Evolutionary conservation across 208 protist genomes (phyloP).

Genomic region (Acanthamoeba royreba): DNA sequence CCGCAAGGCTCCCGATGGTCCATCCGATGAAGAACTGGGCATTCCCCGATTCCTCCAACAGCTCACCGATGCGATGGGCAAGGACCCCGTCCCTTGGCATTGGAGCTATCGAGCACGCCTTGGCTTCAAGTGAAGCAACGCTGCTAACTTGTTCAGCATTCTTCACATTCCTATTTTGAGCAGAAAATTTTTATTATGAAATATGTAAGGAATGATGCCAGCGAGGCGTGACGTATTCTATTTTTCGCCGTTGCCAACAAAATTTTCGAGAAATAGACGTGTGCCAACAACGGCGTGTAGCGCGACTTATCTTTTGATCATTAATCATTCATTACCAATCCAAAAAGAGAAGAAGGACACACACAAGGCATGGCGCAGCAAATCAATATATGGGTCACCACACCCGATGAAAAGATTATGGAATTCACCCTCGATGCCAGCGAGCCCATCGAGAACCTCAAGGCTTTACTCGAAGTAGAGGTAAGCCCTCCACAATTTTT

Average conservation of each 20-base stretch:
- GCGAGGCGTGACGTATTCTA: no score
- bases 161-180: no score
- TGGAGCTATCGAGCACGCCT: not conserved
- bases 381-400: not conserved
- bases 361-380: not conserved
- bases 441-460: constrained; percentile 4
- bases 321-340: not conserved
- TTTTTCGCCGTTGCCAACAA: no score
- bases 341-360: not conserved
- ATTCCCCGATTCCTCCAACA: not conserved
- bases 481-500: not conserved
- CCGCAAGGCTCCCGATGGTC: not conserved
- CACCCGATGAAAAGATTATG: constrained; percentile 25
- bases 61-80: not conserved
- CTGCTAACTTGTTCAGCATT: not conserved
- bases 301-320: no score
- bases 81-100: not conserved
- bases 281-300: no score
- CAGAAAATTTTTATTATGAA: no score
- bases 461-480: constrained; percentile 34
- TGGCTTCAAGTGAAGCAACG: not conserved
- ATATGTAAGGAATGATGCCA: no score
- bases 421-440: not conserved
- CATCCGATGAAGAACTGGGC: not conserved
- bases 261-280: no score